Conservation (phyloP, 2,329 filamentous ascomycete species). For the Paecilomyces fulvus region DNA sequence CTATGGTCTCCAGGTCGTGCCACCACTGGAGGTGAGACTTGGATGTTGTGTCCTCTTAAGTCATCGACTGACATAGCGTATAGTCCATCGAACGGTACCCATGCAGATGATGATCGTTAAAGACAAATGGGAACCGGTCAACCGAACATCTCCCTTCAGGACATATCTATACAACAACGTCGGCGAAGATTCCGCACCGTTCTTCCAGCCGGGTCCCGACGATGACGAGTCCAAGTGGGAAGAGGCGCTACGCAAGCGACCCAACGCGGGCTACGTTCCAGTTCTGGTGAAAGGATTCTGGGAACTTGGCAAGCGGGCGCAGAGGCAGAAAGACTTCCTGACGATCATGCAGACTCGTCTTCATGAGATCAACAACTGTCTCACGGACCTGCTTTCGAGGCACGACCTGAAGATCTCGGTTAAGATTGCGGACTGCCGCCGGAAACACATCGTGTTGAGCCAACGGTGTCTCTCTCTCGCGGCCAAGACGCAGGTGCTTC, state of each 20-base stretch:
- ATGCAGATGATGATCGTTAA: constrained; percentile 54
- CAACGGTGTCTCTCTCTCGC: constrained; percentile 54
- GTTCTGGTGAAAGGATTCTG: constrained; percentile 53
- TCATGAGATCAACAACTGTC: constrained; percentile 57
- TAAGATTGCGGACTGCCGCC: constrained; percentile 49
- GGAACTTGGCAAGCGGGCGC: constrained; percentile 49
- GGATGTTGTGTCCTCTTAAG: constrained; percentile 6
- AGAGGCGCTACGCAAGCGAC: constrained; percentile 53
- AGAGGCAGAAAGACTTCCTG: constrained; percentile 50
- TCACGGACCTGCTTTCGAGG: constrained; percentile 50
- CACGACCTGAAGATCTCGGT: constrained; percentile 54
- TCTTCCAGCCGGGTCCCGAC: constrained; percentile 49
- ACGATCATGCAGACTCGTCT: constrained; percentile 49
- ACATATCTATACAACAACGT: constrained; percentile 58
- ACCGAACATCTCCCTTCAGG: constrained; percentile 46
- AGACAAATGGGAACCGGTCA: constrained; percentile 52
- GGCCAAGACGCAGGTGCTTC: constrained; percentile 55
- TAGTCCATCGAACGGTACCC: constrained; percentile 52
- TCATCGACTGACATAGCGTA: constrained; percentile 6
- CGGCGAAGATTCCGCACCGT: constrained; percentile 50
- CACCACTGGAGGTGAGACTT: constrained; percentile 31
- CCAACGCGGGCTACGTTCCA: constrained; percentile 49
- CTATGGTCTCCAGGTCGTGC: constrained; percentile 37
- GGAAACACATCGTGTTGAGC: constrained; percentile 51
- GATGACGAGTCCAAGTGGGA: constrained; percentile 58